Evolutionary conservation across 2,329 filamentous ascomycete genomes (phyloP), one percentile per base, ranked within the genome.

Genomic region (Didymella glomerata): DNA sequence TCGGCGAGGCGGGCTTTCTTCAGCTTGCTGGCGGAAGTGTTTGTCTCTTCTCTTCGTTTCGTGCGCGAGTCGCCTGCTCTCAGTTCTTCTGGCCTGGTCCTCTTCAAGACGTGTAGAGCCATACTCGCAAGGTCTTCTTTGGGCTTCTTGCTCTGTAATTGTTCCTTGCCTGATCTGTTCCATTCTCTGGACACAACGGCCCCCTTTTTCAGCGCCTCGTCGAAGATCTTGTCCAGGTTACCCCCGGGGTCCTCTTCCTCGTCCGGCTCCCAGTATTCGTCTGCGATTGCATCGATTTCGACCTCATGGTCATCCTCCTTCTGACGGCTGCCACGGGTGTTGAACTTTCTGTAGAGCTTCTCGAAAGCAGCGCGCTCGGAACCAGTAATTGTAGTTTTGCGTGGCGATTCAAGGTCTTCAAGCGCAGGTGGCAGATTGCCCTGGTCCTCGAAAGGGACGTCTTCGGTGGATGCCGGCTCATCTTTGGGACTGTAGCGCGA

Each of bases 391-490:
- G 76, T 77, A 3, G 73, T 72, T 52, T 67, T 68, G 27, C 68
- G 70, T 44, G 57, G 42, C 48, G 24, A 66, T 57, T 52, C 60
- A 3, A 66, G 57, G 20, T 65, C 49, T n/a, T 65, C 65, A 30
- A 68, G 56, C 7, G 56, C 41, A 4, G 69, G 60, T 7, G 71
- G 68, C 8, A 71, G 63, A 42, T 83, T 83, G 61, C 65, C 48
- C 56, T 84, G 83, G 30, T 57, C 50, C 18, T 61, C 62, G 20
- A 68, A 68, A 1, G 66, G 64, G n/a, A 68, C 56, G 16, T 67
- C 62, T 49, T 49, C 54, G 62, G 88, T 87, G 4, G 86, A 84
- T 28, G 41, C 41, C 16, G 88, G 83, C 0, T 79, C 75, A 51
- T 80, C 75, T 47, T 77, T 74, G 24, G 59, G 55, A 66, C 68